A percentile compares a stretch with the other conserved stretches of the same genome.
Evolutionary conservation across 306 rosid genomes (phyloP).

Genomic region (Ceratonia siliqua): DNA sequence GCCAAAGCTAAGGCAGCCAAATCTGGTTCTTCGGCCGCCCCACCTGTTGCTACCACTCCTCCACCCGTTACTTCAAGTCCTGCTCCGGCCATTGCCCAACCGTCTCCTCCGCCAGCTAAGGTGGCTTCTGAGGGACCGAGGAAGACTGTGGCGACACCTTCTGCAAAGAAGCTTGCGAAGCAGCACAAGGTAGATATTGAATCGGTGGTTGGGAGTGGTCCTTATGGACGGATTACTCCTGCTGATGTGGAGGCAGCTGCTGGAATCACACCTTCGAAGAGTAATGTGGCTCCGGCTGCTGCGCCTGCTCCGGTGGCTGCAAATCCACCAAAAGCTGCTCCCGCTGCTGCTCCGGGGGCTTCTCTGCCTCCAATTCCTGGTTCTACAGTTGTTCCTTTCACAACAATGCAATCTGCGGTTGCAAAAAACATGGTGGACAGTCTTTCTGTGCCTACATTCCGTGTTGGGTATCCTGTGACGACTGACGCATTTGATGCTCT

Average conservation of each 20-base stretch:
- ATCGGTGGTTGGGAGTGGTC: constrained; percentile 71
- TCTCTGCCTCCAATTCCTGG: constrained; percentile 61
- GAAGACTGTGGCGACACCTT: constrained; percentile 88
- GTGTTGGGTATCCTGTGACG: constrained; percentile 75
- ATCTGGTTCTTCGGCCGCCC: constrained; percentile 27
- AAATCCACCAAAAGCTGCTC: constrained; percentile 45
- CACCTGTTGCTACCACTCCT: constrained; percentile 45
- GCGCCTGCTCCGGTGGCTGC: constrained; percentile 33
- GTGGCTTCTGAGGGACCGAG: constrained; percentile 46
- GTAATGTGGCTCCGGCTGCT: constrained; percentile 36
- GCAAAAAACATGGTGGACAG: constrained; percentile 90
- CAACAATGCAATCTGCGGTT: constrained; percentile 89
- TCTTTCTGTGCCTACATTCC: constrained; percentile 83
- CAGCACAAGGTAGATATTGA: constrained; percentile 77
- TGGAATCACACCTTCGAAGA: constrained; percentile 58
- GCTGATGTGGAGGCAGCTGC: constrained; percentile 79
- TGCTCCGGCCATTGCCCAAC: constrained; percentile 56
- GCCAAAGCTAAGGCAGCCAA: constrained; percentile 71
- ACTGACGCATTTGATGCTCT: constrained; percentile 76
- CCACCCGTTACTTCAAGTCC: constrained; percentile 43
- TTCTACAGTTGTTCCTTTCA: constrained; percentile 79
- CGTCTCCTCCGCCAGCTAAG: constrained; percentile 39
- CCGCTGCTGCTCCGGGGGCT: constrained; percentile 34
- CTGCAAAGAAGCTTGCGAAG: constrained; percentile 84
- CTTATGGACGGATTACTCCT: constrained; percentile 75